Evolutionary conservation across 225 moss, liverwort and hornwort genomes (phyloP).

Genomic region (Pleurozium schreberi): DNA sequence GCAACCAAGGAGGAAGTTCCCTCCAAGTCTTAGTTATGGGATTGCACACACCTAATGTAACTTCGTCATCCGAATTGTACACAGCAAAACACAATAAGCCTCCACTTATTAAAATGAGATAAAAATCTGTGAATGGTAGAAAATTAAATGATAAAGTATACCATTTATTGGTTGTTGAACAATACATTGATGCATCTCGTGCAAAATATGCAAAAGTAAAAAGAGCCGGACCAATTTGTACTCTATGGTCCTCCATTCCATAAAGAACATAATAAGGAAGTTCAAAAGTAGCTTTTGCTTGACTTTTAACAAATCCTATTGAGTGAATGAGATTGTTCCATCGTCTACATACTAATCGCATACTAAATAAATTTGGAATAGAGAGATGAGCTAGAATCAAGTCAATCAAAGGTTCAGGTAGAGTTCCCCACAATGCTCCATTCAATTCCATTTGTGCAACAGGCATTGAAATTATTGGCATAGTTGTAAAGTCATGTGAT

Average conservation of each 20-base stretch:
- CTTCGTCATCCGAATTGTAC: slow-evolving; percentile 24
- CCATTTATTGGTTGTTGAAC: slow-evolving; percentile 31
- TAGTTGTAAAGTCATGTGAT: neutral
- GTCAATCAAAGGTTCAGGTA: slow-evolving; percentile 28
- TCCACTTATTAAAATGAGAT: slow-evolving; percentile 28
- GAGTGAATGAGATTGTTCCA: slow-evolving; percentile 38
- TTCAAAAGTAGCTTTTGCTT: neutral
- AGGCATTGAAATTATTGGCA: neutral
- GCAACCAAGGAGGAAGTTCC: slow-evolving; percentile 28
- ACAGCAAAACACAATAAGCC: slow-evolving; percentile 31
- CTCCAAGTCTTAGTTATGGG: slow-evolving; percentile 38
- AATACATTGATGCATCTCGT: slow-evolving; percentile 34
- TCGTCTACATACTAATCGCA: slow-evolving; percentile 24
- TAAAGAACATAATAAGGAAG: slow-evolving; percentile 33
- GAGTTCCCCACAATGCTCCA: slow-evolving; percentile 14
- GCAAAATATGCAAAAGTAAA: slow-evolving; percentile 45
- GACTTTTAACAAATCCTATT: slow-evolving; percentile 10
- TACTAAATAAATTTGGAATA: slow-evolving; percentile 16
- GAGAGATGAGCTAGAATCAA: slow-evolving; percentile 29
- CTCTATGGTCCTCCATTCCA: slow-evolving; percentile 37
- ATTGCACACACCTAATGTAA: slow-evolving; percentile 37
- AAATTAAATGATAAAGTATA: slow-evolving; percentile 26
- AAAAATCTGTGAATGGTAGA: slow-evolving; percentile 22
- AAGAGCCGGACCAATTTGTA: slow-evolving; percentile 30
- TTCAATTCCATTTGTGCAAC: neutral